Evolutionary conservation across 106 monocot species (phyloP).

Genomic region (Dendrobium catenatum): DNA sequence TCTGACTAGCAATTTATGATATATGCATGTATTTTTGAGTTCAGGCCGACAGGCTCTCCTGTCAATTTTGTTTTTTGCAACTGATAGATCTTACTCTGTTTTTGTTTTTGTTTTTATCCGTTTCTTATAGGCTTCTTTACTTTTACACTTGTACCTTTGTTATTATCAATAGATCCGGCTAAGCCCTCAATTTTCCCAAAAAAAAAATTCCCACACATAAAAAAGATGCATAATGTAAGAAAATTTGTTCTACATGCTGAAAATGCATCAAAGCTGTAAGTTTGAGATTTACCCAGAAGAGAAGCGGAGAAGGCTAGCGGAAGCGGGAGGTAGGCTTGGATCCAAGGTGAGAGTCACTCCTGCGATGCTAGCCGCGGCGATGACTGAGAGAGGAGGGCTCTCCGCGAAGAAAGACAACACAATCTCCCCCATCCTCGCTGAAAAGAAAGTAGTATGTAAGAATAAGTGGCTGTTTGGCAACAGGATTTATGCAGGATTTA

Average conservation of each 20-base stretch:
- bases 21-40: no score
- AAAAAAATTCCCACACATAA: neutral
- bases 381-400: constrained; percentile 4
- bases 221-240: neutral
- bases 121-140: no score
- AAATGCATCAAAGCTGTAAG: neutral
- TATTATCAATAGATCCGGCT: no score
- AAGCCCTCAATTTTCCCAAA: neutral
- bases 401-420: constrained; percentile 4
- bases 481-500: no score
- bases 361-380: neutral
- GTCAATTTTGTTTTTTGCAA: no score
- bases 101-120: no score
- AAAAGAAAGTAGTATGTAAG: no score
- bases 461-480: no score
- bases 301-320: neutral
- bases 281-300: constrained; percentile 2
- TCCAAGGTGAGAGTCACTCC: neutral
- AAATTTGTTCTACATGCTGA: neutral
- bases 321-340: constrained; percentile 9
- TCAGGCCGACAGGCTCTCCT: no score
- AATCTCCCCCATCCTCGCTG: neutral
- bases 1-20: no score
- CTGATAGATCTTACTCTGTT: no score
- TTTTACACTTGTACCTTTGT: no score